Evolutionary conservation across 2,329 filamentous ascomycete genomes (phyloP).

Genomic region (Cladobotryum protrusum): DNA sequence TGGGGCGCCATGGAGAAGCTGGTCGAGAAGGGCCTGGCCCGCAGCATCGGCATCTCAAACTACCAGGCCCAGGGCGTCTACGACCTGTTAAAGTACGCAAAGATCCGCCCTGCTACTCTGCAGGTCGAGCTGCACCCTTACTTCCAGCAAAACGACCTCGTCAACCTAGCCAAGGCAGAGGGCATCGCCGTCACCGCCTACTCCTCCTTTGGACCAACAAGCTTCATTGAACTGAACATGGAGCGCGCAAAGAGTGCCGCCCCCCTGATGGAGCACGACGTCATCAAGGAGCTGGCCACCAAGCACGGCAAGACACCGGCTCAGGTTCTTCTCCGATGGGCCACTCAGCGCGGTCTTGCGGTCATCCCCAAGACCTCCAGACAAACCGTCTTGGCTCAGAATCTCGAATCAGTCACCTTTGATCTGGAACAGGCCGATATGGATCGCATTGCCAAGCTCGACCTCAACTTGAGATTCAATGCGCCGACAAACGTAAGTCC

Average conservation of each 20-base stretch:
- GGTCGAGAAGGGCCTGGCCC: slow-evolving; percentile 61
- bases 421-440: slow-evolving; percentile 62
- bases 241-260: slow-evolving; percentile 50
- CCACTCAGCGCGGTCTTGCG: slow-evolving; percentile 73
- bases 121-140: slow-evolving; percentile 92
- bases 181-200: slow-evolving; percentile 74
- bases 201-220: slow-evolving; percentile 74
- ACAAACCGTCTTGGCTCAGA: slow-evolving; percentile 50
- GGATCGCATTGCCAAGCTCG: slow-evolving; percentile 57
- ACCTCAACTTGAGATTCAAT: slow-evolving; percentile 68
- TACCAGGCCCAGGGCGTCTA: slow-evolving; percentile 73
- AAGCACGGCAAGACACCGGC: slow-evolving; percentile 69
- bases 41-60: slow-evolving; percentile 76
- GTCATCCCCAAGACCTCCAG: slow-evolving; percentile 74
- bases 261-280: slow-evolving; percentile 64
- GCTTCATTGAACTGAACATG: slow-evolving; percentile 72
- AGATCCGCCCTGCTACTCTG: slow-evolving; percentile 66
- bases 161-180: slow-evolving; percentile 63
- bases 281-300: slow-evolving; percentile 57
- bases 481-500: slow-evolving; percentile 62
- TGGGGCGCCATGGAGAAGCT: slow-evolving; percentile 76
- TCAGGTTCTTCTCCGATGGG: slow-evolving; percentile 81
- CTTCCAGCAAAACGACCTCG: slow-evolving; percentile 66
- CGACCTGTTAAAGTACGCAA: slow-evolving; percentile 72
- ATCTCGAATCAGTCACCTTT: slow-evolving; percentile 61